Evolutionary conservation across 1,139 yeast species (phyloP), one percentile per base, ranked within the genome.

Genomic region (Torulaspora globosa): DNA sequence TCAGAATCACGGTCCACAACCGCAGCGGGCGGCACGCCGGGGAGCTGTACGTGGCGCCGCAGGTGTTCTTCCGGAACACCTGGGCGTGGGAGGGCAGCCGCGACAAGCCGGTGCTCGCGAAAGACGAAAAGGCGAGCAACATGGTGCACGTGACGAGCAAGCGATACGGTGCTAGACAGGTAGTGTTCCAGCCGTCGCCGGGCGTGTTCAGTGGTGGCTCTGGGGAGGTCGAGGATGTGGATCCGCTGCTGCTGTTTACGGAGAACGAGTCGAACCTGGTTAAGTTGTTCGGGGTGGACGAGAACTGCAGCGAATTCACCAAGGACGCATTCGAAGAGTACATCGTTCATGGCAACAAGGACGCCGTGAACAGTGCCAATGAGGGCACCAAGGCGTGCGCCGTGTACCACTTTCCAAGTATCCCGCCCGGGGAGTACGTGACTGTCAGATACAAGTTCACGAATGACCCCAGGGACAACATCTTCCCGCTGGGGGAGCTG

Each of bases 311-410:
- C 6, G 63, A 74, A 42, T 88, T 74, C 63, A 84, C 82, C 51
- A 90, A 90, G 67, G 97, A 90, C 67, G 97, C 92, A 1, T 89
- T 90, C 74, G 96, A 90, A 65, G 96, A 88, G 48, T 79, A 75
- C 59, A 73, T 90, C 47, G 78, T 89, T 41, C 80, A 83, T 46
- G 82, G 75, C 38, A 71, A 76, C 21, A 68, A 73, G 44, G 73
- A 68, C 0, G 84, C 80, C 1, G 79, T 85, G 19, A 89, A 89
- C 62, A 95, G 95, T 0, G 75, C 76, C 8, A 63, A 72, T 12
- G 61, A 57, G 24, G 97, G 97, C 47, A 83, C 92, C 16, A 84
- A 86, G 64, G 76, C 85, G 1, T 81, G 84, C 54, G 95, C 90
- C 0, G 84, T 89, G 80, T 90, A 82, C 65, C 75, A 79, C 14